A percentile compares a stretch with the other conserved stretches of the same genome.
These are phyloP conservation scores for Thelonectria blattea DNA, from an alignment of 2,329 filamentous ascomycete species.

Conservation along the genomic window DNA sequence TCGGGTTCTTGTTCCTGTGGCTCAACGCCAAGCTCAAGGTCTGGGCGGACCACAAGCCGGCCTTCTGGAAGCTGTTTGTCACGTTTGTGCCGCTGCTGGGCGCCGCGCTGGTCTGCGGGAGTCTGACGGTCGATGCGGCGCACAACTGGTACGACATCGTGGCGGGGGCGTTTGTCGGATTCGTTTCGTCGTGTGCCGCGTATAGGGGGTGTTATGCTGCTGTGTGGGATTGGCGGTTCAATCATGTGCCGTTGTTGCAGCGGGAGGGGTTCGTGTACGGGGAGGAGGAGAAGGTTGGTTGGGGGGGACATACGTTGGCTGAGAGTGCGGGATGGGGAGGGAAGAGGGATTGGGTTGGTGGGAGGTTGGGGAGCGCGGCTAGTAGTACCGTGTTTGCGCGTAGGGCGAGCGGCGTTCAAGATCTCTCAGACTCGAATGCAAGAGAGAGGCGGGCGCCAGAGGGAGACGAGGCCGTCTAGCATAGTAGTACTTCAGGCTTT, in stretches of 20 bases:
- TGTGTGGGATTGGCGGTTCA: slow-evolving; percentile 72
- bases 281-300: slow-evolving; percentile 22
- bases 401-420: slow-evolving; percentile 28
- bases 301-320: slow-evolving; percentile 32
- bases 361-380: slow-evolving; percentile 14
- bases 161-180: slow-evolving; percentile 68
- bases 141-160: slow-evolving; percentile 76
- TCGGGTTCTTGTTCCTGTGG: slow-evolving; percentile 70
- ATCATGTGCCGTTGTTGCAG: slow-evolving; percentile 67
- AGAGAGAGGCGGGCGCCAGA: slow-evolving; percentile 16
- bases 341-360: slow-evolving; percentile 26
- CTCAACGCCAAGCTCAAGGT: slow-evolving; percentile 76
- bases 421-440: slow-evolving; percentile 19
- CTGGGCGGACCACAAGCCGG: slow-evolving; percentile 68
- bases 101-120: slow-evolving; percentile 64
- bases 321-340: slow-evolving; percentile 38
- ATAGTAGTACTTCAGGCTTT: background rate
- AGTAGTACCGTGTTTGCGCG: slow-evolving; percentile 19
- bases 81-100: slow-evolving; percentile 65
- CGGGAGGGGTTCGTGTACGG: slow-evolving; percentile 42
- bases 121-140: slow-evolving; percentile 67
- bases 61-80: slow-evolving; percentile 69
- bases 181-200: slow-evolving; percentile 63
- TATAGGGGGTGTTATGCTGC: slow-evolving; percentile 72
- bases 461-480: slow-evolving; percentile 31